A percentile compares a stretch with the other conserved stretches of the same genome.
These are phyloP conservation scores for Toxicodendron radicans DNA, from an alignment of 345 rosid genomes.

Conservation along the genomic window DNA sequence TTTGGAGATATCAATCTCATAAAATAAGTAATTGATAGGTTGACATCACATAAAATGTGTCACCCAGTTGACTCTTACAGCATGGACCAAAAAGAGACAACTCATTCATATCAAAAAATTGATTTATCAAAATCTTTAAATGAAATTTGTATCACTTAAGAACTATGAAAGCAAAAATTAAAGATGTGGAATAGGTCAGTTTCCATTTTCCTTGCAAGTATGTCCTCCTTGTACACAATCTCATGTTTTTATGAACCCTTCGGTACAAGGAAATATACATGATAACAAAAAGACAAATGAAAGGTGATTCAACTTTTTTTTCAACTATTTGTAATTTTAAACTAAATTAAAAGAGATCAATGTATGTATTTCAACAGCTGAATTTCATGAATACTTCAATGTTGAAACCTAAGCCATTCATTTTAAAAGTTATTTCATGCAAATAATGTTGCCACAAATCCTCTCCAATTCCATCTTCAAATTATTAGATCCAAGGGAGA, in stretches of 20 bases:
- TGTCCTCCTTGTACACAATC: not conserved
- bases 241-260: not conserved
- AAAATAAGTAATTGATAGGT: not conserved
- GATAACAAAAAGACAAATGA: not conserved
- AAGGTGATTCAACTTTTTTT: not conserved
- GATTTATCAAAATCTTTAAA: not conserved
- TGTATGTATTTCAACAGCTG: not conserved
- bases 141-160: not conserved
- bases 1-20: not conserved
- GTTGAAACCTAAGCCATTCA: not conserved
- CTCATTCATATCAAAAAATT: not conserved
- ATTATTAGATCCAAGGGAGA: not conserved
- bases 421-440: not conserved
- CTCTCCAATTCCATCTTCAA: not conserved
- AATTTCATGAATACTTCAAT: not conserved
- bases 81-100: not conserved
- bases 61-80: not conserved
- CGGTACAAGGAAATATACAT: not conserved
- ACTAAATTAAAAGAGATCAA: too few relatives aligned
- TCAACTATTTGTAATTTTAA: not conserved
- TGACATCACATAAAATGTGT: not conserved
- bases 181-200: not conserved
- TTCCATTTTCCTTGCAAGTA: not conserved
- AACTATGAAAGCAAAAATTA: not conserved
- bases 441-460: not conserved